Evolutionary conservation across 2,329 filamentous ascomycete genomes (phyloP), one percentile per base, ranked within the genome.

Genomic region (Colletotrichum lentis): DNA sequence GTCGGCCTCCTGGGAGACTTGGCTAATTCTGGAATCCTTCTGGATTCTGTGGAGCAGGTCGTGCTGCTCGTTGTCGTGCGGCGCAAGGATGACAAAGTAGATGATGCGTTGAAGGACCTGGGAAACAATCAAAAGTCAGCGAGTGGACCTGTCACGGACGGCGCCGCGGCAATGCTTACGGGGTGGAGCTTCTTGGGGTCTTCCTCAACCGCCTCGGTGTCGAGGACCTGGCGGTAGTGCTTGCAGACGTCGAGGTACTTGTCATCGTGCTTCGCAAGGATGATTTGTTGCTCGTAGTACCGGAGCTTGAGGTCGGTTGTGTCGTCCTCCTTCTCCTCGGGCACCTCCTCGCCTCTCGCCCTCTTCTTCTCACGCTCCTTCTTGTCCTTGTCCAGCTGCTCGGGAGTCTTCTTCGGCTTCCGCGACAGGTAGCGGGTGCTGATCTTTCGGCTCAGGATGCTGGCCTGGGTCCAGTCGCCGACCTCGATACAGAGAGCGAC

Each of bases 231-330:
- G 78, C 96, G 88, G 83, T 98, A 99, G 82, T 99, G 90, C 82
- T 99, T 99, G 89, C 96, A 99, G 41, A 91, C 95, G 71, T 98
- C 95, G 41, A 99, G 88, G 76, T 99, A 99, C 81, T 97, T 97
- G 83, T 94, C 89, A 72, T 99, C 96, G 75, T 99, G 94, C 86
- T 97, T 98, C 64, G 96, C 93, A 61, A 99, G 85, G 54, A 89
- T 91, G 76, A 99, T 97, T 82, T 99, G 96, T 79, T 98, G 96
- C 82, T 97, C 94, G 81, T 97, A 99, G 83, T 94, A 99, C 72
- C 88, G 89, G 73, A 99, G 86, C 86, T 99, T 99, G 73, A 99
- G 83, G 78, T 98, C 96, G 56, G 96, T 98, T 57, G 96, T 94
- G 80, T 98, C 94, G 73, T 97, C 94, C 73, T 91, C 87, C 72